Evolutionary conservation across 352 stramenopile species (phyloP).

Genomic region (Discostella stelligera): DNA sequence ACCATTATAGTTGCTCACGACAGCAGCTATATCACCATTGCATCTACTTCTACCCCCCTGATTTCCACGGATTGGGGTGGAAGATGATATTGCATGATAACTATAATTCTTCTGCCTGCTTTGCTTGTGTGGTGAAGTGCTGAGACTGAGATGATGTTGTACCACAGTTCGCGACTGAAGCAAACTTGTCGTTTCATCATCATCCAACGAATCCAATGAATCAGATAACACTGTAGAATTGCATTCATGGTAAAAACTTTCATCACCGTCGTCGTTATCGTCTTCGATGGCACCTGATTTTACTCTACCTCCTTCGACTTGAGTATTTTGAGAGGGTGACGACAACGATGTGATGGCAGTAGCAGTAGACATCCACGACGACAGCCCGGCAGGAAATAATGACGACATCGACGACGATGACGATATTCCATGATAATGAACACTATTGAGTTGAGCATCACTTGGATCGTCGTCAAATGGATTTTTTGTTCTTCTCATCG

Average conservation of each 20-base stretch:
- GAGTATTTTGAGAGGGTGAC: background rate
- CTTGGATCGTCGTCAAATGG: slow-evolving; percentile 13
- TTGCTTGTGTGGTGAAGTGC: background rate
- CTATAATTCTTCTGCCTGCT: background rate
- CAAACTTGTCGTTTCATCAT: slow-evolving; percentile 14
- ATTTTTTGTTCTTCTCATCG: slow-evolving; percentile 8
- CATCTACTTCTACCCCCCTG: background rate
- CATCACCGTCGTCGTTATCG: slow-evolving; percentile 10
- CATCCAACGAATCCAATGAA: slow-evolving; percentile 2
- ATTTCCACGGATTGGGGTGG: slow-evolving; percentile 3
- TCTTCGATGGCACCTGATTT: background rate
- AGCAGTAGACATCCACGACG: slow-evolving; percentile 15
- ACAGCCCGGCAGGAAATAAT: slow-evolving; percentile 17
- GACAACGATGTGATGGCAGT: background rate
- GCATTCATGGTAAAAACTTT: slow-evolving; percentile 39
- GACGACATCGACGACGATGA: slow-evolving; percentile 9
- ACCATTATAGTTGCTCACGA: background rate
- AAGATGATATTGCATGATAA: slow-evolving; percentile 8
- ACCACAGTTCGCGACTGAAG: background rate
- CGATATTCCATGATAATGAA: background rate
- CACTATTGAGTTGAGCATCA: slow-evolving; percentile 1
- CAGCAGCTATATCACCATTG: background rate
- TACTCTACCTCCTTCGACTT: background rate
- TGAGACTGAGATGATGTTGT: background rate
- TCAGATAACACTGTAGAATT: slow-evolving; percentile 22